Percentiles rank a stretch among this genome's conserved stretches.
Conservation (phyloP, 192 early-diverging fungal genomes). For the Geranomyces variabilis region DNA sequence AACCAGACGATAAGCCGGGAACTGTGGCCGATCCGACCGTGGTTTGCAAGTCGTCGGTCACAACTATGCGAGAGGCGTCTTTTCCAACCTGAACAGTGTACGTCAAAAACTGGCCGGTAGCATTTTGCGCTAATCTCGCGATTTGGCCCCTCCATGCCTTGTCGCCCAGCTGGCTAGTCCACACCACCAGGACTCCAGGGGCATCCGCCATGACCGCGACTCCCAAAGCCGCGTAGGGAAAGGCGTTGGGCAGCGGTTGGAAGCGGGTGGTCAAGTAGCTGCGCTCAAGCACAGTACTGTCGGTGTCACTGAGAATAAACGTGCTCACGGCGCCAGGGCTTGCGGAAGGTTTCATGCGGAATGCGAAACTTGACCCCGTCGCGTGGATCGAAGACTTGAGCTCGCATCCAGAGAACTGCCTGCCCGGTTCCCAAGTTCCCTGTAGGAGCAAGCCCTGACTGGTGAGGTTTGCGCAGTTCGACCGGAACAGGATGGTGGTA, state of each 20-base stretch:
- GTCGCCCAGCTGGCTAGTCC: background rate
- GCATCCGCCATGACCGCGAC: background rate
- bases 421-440: too few species aligned
- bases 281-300: background rate
- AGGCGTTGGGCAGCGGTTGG: background rate
- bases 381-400: too few species aligned
- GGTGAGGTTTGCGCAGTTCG: too few species aligned
- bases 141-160: background rate
- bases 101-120: background rate
- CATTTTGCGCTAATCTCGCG: background rate
- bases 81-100: background rate
- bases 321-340: background rate
- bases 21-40: background rate
- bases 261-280: background rate
- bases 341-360: conserved; percentile 13
- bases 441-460: too few species aligned
- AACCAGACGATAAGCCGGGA: background rate
- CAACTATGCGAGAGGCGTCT: background rate
- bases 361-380: too few species aligned
- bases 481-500: too few species aligned
- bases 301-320: conserved; percentile 3
- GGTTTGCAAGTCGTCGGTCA: background rate
- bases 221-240: conserved; percentile 1
- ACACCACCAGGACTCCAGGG: conserved; percentile 4
- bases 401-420: too few species aligned